Evolutionary conservation across 176 grass and related monocot species (phyloP), one percentile per base, ranked within the genome.

Genomic region (Pontederia crassipes): DNA sequence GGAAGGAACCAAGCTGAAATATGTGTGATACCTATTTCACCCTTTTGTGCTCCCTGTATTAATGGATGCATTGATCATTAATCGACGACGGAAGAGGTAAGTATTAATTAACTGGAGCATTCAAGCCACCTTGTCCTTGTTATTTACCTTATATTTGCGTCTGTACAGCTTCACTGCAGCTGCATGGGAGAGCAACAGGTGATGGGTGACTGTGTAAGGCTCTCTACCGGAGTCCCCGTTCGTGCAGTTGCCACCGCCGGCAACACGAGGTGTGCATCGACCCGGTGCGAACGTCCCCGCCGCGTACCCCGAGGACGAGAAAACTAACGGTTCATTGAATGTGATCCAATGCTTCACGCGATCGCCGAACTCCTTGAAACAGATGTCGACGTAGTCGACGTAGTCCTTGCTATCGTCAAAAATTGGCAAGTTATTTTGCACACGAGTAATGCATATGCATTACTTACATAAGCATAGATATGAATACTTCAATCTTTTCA

Each of bases 311-410:
- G 1, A 24, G 20, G 20, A 24, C 20, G 20, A 24, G 20, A 24
- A 24, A 24, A 24, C 20, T 24, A 15, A 64, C 10, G 80, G 80
- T 63, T 83, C 80, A 15, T 83, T 83, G 35, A 83, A 74, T 24
- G 80, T 95, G n/a, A 80, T 86, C 90, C 86, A 95, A 70, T 63
- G 47, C 74, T 95, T 81, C 15, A 95, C 86, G 0, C 86, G 75
- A 59, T 89, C 86, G 55, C 90, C 86, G 46, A 95, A 95, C 45
- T 89, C 83, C 0, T 17, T 67, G 74, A 86, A 95, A 76, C 80
- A 85, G 1, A 82, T 59, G 0, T 84, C 20, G 0, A 24, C 20
- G 20, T 24, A 24, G 20, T 24, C 8, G 17, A 11, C 12, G 15
- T 20, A 24, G 24, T 12, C n/a, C 17, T 28, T 10, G 2, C 10